Evolutionary conservation across 1,139 yeast genomes (phyloP).

Genomic region (Magnusiomyces tetraspermus): DNA sequence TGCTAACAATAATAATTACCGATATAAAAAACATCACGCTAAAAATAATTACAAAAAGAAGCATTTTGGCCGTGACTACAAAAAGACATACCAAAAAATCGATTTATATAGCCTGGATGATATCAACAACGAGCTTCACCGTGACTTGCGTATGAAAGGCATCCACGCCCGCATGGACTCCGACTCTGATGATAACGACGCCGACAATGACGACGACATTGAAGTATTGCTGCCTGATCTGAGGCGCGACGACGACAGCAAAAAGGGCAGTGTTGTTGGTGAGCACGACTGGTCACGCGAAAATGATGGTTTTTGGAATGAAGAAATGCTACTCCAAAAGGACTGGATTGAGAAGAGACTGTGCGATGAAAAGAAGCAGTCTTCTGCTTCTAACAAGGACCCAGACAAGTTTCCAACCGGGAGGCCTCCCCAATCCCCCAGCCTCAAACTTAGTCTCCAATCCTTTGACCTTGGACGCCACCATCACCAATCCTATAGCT

Average conservation of each 20-base stretch:
- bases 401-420: neutral
- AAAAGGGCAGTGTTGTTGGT: neutral
- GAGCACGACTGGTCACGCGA: neutral
- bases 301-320: neutral
- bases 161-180: no score
- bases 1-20: neutral
- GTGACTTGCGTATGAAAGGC: no score
- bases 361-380: neutral
- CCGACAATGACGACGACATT: neutral
- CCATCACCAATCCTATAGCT: neutral
- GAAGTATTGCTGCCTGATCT: neutral
- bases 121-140: neutral
- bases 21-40: neutral
- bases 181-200: neutral
- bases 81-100: neutral
- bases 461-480: neutral
- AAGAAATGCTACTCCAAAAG: neutral
- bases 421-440: slow-evolving; percentile 1
- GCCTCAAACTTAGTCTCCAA: neutral
- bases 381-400: neutral
- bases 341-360: neutral
- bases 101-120: neutral
- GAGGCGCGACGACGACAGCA: neutral
- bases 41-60: neutral
- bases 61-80: neutral